Conservation (phyloP, 2,329 filamentous ascomycete species). For the Sporothrix variecibatus region DNA sequence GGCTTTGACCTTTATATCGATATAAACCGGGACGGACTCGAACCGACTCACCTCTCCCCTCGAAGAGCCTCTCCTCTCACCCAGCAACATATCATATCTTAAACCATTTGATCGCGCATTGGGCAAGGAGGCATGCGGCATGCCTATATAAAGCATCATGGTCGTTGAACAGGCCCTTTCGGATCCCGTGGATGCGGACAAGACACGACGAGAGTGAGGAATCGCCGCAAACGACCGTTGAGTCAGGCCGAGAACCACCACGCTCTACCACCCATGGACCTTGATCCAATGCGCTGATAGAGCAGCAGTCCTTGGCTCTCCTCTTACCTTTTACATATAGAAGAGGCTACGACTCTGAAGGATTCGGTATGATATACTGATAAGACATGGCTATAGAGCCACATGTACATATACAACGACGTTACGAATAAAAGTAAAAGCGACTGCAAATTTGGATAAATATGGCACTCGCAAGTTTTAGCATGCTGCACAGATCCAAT, state of each 20-base stretch:
- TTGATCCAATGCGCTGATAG: not conserved
- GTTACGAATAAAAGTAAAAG: not conserved
- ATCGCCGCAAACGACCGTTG: not conserved
- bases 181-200: not conserved
- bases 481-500: not conserved
- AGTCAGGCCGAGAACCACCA: not conserved
- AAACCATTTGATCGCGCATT: not conserved
- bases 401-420: not conserved
- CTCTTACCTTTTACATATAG: not conserved
- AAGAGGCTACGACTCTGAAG: not conserved
- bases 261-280: not conserved
- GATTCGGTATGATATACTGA: not conserved
- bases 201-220: not conserved
- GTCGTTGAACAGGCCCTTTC: not conserved
- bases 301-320: not conserved
- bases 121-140: not conserved
- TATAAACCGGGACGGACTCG: not conserved
- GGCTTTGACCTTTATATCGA: not conserved
- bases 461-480: not conserved
- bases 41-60: not conserved
- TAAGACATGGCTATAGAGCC: not conserved
- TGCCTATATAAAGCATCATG: not conserved
- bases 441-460: not conserved
- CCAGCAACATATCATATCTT: not conserved
- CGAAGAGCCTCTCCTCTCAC: not conserved